Base-by-base conservation (phyloP, 2,329 filamentous ascomycete species). In the Exophiala sideris region DNA sequence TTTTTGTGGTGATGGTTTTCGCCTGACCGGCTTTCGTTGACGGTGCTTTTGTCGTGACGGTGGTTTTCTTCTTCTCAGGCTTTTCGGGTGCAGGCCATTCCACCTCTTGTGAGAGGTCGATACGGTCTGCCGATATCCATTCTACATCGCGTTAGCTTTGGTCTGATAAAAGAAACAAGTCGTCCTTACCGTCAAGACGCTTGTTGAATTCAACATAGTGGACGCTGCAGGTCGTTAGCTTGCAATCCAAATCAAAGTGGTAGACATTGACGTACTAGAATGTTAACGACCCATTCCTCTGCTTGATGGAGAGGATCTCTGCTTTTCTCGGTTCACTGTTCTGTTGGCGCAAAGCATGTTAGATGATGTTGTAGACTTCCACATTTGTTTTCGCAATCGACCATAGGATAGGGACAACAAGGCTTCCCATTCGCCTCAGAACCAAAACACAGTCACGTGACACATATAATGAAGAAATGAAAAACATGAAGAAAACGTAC, bases 161-260 rank as follows among this genome's bases (percentile, higher is more conserved):
- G 11, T 12, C 16, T 34, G 16, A 12, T 45, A 16, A 10, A 24
- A 16, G 29, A 16, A 24, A 14, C 42, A 46, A 45, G 10, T 41
- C 35, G 45, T 20, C 29, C 68, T 58, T 66, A 77, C 75, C 76
- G 64, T 86, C 82, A 32, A 86, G 75, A 77, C 84, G 83, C 65
- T 97, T 97, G 75, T 97, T 97, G 82, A 96, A 97, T 67, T 95
- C 95, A 68, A 96, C 90, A 70, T 96, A 97, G 71, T 97, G 95
- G 66, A 95, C 95, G 72, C 74, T 77, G 48, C 21, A 3, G 14
- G 9, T 8, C 12, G 56, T 62, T 32, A 63, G 67, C 49, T 14
- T 44, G 18, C n/a, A 24, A 32, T 32, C 20, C 24, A 33, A 35
- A 34, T 39, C 32, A 12, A 29, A 35, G 18, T 33, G 10, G 32